Evolutionary conservation across 192 early-diverging fungal species (phyloP), one percentile per base, ranked within the genome.

Genomic region (Lunasporangiospora selenospora): DNA sequence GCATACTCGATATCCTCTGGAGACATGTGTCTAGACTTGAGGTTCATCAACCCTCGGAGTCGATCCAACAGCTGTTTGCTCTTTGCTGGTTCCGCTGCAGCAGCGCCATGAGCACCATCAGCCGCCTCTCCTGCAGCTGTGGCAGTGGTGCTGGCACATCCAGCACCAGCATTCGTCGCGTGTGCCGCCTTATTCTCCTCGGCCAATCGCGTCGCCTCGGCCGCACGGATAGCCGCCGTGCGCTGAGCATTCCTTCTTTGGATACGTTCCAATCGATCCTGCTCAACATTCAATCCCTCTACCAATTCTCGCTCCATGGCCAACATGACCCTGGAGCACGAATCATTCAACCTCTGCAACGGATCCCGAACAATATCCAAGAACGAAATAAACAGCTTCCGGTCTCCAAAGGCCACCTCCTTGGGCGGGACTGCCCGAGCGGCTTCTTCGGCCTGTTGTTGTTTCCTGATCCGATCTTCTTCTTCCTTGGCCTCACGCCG

Each of bases 321-420:
- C 11, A 63, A 40, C 69, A 73, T 73, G 31, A 63, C 60, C 23
- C 61, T 38, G 0, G 73, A 56, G 26, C 80, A 84, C 16, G 76
- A 62, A 5, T 75, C 47, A 7, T 76, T 64, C 8, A 84, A 51
- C 13, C 65, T 42, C 63, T 80, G 71, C n/a, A 84, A 46, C 7
- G 82, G 82, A 26, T 79, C 80, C 1, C 76, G 75, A 13, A 84
- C 71, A 43, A 78, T 81, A 32, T 79, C 77, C 24, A 84, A 24
- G 31, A 81, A 84, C 6, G 58, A 64, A 52, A 84, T 79, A 41
- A 84, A 73, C 11, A 84, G 53, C n/a, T 84, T 73, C 8, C 78
- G 57, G 45, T 80, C 76, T 18, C 76, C 65, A 44, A 65, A 81
- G 4, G 78, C 71, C 1, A 79, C 75, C 40, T 83, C 64, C 43